Base-by-base conservation (phyloP, 1,284 basidiomycete genomes). In the Polyporus tsugae region DNA sequence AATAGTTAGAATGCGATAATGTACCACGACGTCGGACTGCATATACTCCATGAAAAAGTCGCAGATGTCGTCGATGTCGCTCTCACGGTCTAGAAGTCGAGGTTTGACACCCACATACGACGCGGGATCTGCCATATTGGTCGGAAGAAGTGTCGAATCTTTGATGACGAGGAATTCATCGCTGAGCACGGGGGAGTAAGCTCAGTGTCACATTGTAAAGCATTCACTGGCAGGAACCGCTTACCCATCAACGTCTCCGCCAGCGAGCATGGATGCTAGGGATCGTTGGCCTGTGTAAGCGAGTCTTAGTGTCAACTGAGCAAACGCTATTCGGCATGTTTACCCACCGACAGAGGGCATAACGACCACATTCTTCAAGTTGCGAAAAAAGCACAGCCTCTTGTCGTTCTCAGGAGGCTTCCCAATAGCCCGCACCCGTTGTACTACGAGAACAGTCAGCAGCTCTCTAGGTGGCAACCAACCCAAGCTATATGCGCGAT, bases 11-110 rank as follows among this genome's bases (percentile, higher is more conserved):
- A 17, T 36, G 22, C 11, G 5, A 55, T 17, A n/a, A 61, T 64
- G 2, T 46, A 92, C 91, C 80, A 92, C 79, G 36, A 93, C 85
- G 74, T 95, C 93, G 0, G 91, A 93, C 71, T 92, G 87, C 75
- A 95, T 93, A 70, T 93, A 96, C 73, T 95, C 89, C 29, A 95
- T 87, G 46, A 96, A 84, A 75, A 96, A 96, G 70, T 95, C 85
- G 70, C 90, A 91, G 1, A 95, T 89, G 72, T 95, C 93, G 2
- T 91, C 84, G 4, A 95, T 86, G 0, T 85, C 89, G 70, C 89
- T 89, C 2, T 87, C 82, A 22, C 86, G 82, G 11, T 69, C 72
- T 6, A 71, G 58, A 5, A 3, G 79, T 79, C 38, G 82, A 33
- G 35, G 68, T 62, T 57, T 69, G 42, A 55, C 65, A 9, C 58